Evolutionary conservation across 2,329 filamentous ascomycete genomes (phyloP), one percentile per base, ranked within the genome.

Genomic region (Aspergillus brasiliensis): DNA sequence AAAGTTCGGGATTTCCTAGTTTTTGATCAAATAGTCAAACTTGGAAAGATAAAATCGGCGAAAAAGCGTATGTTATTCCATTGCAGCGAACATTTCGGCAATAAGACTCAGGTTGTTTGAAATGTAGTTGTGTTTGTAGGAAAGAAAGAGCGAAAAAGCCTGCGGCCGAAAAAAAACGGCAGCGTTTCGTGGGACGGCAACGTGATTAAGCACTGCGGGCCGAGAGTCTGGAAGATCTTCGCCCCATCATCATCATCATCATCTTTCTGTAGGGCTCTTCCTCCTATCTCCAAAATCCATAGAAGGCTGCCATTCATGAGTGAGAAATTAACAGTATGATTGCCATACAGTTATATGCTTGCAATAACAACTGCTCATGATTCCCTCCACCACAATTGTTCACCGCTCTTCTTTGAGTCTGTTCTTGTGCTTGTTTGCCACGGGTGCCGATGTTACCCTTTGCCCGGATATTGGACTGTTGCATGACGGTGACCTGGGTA

Each of bases 401-500:
- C 28, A 34, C 28, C 28, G 0, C 82, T 82, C 38, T 77, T 76
- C 72, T 48, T 69, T 62, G 66, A 59, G 2, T 17, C 10, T 61
- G 3, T 61, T 46, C 2, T 63, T 56, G 40, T 56, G 19, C 63
- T 60, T 15, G 27, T 7, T 44, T 56, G 19, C 64, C 51, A 5
- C n/a, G 8, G 21, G 17, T 23, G 23, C 68, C 62, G 46, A 71
- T 62, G 66, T 69, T 54, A 6, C 68, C 63, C 48, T 71, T 61
- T 65, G 71, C 64, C 10, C 78, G 71, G 3, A 72, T 74, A 13
- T 82, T 76, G 0, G 86, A 91, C 75, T 92, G 90, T 65, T 91
- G 89, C 11, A 92, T 73, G 49, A 92, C 85, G 0, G 88, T 83
- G 46, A 91, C 83, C 21, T 87, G 82, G 0, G 87, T 86, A 28